Base-by-base conservation (phyloP, 352 stramenopile genomes). In the Poterioochromonas sp. region DNA sequence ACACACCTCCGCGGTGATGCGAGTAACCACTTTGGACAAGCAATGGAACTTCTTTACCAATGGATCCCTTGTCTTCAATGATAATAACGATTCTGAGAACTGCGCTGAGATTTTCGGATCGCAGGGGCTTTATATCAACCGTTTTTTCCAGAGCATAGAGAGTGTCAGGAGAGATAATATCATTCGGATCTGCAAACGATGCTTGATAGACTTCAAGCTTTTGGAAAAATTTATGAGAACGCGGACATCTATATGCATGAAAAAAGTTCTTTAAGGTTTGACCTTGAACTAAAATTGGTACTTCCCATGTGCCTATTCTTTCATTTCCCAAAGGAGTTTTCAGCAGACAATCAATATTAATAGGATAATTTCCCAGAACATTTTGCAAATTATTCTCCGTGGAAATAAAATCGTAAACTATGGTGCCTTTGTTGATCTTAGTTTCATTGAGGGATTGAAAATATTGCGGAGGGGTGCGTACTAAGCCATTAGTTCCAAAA, bases 1-100 rank as follows among this genome's bases (percentile, higher is more conserved):
- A 78, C 5, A 65, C 11, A 79, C 26, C 73, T 32, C 76, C 76
- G 41, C 35, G 2, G 37, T 80, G 76, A 43, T 79, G 80, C n/a
- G 39, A 40, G 29, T 69, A 69, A 37, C 64, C 64, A 29, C 12
- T 12, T 35, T 47, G 5, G 76, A 78, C 76, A 22, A 11, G 34
- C 29, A 76, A 29, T 40, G 34, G 12, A 79, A 12, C 40, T 44
- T 44, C 37, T 26, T 5, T 3, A 40, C 1, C 20, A 29, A 79
- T 63, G n/a, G 3, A 5, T 11, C 70, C 76, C 11, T 78, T 63
- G 8, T 80, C 76, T 71, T 80, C 76, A 18, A 80, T 37, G 15
- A 60, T 58, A 35, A 79, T 35, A 18, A 69, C 51, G 1, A 73
- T 26, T n/a, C 76, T 12, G 1, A 80, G 12, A 11, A 79, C 43